Percentiles rank a stretch among this genome's conserved stretches.
phyloP scores from a whole-genome alignment of 352 stramenopile species.

The Aphanomyces invadans region DNA sequence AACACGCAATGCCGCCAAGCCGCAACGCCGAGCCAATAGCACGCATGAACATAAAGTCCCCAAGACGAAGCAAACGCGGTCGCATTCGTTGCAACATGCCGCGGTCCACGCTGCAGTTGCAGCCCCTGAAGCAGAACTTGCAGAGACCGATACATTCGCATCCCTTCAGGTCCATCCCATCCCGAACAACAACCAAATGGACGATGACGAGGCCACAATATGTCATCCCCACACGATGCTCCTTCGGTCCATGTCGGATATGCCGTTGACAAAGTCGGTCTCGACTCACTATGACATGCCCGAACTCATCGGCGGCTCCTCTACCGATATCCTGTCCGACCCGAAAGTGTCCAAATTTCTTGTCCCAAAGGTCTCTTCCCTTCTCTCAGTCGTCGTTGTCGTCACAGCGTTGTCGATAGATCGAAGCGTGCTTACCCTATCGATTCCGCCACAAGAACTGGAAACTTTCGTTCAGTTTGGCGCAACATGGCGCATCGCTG shows the following conservation, averaged over 20 bases:
- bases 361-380: constrained; percentile 33
- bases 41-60: neutral
- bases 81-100: neutral
- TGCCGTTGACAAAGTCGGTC: neutral
- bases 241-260: constrained; percentile 9
- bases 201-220: neutral
- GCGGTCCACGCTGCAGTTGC: neutral
- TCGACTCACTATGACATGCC: constrained; percentile 30
- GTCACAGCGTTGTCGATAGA: constrained; percentile 24
- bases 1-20: neutral
- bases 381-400: neutral
- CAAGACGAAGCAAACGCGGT: neutral
- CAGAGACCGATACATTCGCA: neutral
- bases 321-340: constrained; percentile 42
- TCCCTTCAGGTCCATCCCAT: neutral
- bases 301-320: constrained; percentile 37
- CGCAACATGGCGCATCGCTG: constrained; percentile 56
- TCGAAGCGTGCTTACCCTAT: constrained; percentile 52
- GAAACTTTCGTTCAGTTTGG: constrained; percentile 31
- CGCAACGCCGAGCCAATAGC: neutral
- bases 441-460: constrained; percentile 53
- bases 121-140: too few relatives aligned
- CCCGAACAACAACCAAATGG: neutral
- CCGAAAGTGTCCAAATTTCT: constrained; percentile 32
- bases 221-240: neutral